phyloP scores from a whole-genome alignment of 257 asterid species.

The Solanum clarkiae region DNA sequence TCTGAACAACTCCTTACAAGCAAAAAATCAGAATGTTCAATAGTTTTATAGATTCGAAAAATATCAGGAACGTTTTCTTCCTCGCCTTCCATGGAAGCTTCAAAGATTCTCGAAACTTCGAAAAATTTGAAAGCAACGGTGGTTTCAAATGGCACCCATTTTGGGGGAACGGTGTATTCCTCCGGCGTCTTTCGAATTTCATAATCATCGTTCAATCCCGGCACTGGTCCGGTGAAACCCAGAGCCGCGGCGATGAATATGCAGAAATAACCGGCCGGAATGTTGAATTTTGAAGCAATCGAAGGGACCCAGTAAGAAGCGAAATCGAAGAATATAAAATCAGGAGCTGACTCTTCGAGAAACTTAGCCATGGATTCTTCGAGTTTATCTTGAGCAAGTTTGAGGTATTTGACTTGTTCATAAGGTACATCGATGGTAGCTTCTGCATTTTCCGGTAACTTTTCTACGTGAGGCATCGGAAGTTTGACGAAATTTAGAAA shows the following conservation, averaged over 20 bases:
- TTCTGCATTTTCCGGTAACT: conserved; percentile 18
- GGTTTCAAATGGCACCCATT: conserved; percentile 20
- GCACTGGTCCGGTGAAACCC: not conserved
- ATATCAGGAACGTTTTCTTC: conserved; percentile 3
- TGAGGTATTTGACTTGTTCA: conserved; percentile 19
- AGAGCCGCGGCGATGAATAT: not conserved
- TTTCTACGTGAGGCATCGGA: conserved; percentile 13
- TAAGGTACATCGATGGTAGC: conserved; percentile 13
- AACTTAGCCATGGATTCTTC: conserved; percentile 1
- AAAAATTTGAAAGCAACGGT: conserved; percentile 3
- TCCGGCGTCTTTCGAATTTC: conserved; percentile 6
- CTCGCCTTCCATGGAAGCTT: not conserved
- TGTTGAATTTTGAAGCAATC: not conserved
- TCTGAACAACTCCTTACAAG: conserved; percentile 2
- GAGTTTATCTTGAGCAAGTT: conserved; percentile 15
- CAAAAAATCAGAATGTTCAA: not conserved
- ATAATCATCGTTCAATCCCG: not conserved
- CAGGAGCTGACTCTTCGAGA: conserved; percentile 8
- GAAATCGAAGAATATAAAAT: conserved; percentile 22
- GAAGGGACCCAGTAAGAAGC: conserved; percentile 12
- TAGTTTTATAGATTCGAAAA: not conserved
- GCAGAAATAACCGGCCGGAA: conserved; percentile 7
- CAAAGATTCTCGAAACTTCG: conserved; percentile 2
- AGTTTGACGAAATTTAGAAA: conserved; percentile 15
- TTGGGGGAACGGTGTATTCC: conserved; percentile 13